These are phyloP conservation scores for Sclerotinia nivalis DNA, from an alignment of 2,329 filamentous ascomycete genomes.

Conservation along the genomic window DNA sequence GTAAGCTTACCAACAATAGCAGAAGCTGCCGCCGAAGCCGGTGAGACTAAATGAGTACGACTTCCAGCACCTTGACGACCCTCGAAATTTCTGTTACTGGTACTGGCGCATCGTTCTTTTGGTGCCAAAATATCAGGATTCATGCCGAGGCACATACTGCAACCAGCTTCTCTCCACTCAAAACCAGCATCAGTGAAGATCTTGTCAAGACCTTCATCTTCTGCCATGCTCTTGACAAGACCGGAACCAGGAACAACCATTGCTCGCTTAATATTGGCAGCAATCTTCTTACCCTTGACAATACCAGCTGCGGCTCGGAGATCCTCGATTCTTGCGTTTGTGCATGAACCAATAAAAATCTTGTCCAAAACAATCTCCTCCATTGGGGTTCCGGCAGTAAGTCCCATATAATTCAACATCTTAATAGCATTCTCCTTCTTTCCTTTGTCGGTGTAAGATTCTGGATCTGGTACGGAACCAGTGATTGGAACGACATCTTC, in stretches of 20 bases:
- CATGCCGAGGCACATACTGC: constrained; percentile 99
- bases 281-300: constrained; percentile 84
- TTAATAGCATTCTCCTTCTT: constrained; percentile 80
- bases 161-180: constrained; percentile 97
- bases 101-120: constrained; percentile 89
- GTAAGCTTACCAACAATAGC: constrained; percentile 88
- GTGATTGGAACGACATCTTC: constrained; percentile 97
- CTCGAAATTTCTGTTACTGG: constrained; percentile 97
- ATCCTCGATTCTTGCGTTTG: constrained; percentile 96
- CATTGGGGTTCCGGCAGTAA: constrained; percentile 83
- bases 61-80: constrained; percentile 90
- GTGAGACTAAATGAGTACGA: constrained; percentile 93
- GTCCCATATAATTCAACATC: constrained; percentile 94
- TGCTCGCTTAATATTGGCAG: constrained; percentile 84
- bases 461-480: constrained; percentile 84
- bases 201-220: constrained; percentile 88
- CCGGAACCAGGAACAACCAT: constrained; percentile 97
- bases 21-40: constrained; percentile 91
- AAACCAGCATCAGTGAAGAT: constrained; percentile 91
- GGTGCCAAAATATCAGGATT: constrained; percentile 96
- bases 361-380: constrained; percentile 92
- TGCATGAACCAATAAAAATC: constrained; percentile 97
- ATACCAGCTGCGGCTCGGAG: constrained; percentile 82
- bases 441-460: constrained; percentile 75
- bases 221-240: constrained; percentile 87